Base-by-base conservation (phyloP, 179 eudicot species). In the Sideroxylon spinosum region DNA sequence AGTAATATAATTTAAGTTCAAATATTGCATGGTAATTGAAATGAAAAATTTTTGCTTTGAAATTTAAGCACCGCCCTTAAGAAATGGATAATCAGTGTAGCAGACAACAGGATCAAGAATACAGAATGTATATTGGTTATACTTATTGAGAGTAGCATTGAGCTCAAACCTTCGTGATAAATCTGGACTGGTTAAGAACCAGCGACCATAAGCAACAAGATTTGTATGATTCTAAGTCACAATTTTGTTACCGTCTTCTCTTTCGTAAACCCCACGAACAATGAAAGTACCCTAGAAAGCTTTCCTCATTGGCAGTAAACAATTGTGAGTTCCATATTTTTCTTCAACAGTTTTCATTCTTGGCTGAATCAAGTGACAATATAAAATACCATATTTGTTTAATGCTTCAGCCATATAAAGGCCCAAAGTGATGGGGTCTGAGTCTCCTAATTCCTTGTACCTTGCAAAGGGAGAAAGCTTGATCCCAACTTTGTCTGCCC, bases 301-400 rank as follows among this genome's bases (percentile, higher is more conserved):
- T 62, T 62, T 75, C 53, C 69, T 75, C 78, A 75, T 75, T 8
- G 78, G 78, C 53, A 75, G 52, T 11, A 75, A 32, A 62, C 68
- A 61, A 49, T 75, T 13, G 16, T 37, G 56, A 37, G 56, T 5
- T 12, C 61, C 56, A 37, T 7, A 6, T n/a, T 44, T 60, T 75
- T 75, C 77, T 28, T 46, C 65, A 10, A 73, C 64, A 56, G 65
- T 74, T 57, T 74, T 44, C 78, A 62, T 75, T 19, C 78, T 60
- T 13, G 78, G 78, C 55, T 75, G 69, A 75, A 75, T 56, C 78
- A 75, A 20, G 78, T 75, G 78, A 32, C 68, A 60, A 55, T 75
- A 75, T 19, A 44, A 6, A 1, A 75, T 75, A 32, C 49, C 64
- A n/a, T 75, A 75, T 22, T 75, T 75, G 57, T 75, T 75, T 13